A percentile compares a stretch with the other conserved stretches of the same genome.
Evolutionary conservation across 495 filamentous ascomycete genomes (phyloP).

Genomic region (Hyaloscypha variabilis): DNA sequence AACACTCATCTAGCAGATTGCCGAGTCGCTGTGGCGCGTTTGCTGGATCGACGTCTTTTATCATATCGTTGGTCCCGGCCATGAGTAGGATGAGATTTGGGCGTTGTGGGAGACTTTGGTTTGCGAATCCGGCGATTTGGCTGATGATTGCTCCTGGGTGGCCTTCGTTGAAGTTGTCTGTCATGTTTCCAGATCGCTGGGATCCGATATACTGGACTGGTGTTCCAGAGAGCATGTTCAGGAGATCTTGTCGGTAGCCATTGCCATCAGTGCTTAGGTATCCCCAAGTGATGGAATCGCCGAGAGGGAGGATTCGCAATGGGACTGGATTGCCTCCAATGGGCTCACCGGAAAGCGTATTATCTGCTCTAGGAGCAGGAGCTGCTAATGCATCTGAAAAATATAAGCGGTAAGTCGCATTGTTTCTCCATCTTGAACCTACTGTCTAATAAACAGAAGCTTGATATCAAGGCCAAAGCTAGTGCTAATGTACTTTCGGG

Average conservation of each 20-base stretch:
- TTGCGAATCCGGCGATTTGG: slow-evolving; percentile 35
- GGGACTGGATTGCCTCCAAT: neutral
- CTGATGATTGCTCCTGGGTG: slow-evolving; percentile 31
- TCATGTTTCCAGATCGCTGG: slow-evolving; percentile 8
- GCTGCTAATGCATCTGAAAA: too few relatives aligned
- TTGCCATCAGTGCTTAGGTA: slow-evolving; percentile 51
- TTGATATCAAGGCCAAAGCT: too few relatives aligned
- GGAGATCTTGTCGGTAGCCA: slow-evolving; percentile 54
- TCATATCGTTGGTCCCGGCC: slow-evolving; percentile 37
- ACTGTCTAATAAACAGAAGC: too few relatives aligned
- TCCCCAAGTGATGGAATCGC: slow-evolving; percentile 59
- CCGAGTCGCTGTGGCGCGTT: slow-evolving; percentile 36
- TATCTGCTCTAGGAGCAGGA: too few relatives aligned
- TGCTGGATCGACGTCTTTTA: slow-evolving; percentile 34
- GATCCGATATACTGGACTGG: slow-evolving; percentile 34
- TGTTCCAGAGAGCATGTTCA: slow-evolving; percentile 38
- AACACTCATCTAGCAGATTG: slow-evolving; percentile 36
- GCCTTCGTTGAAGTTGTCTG: slow-evolving; percentile 15
- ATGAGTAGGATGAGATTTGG: slow-evolving; percentile 35
- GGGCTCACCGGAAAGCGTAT: too few relatives aligned
- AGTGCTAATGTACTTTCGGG: too few relatives aligned
- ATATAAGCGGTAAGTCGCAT: too few relatives aligned
- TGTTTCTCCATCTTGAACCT: too few relatives aligned
- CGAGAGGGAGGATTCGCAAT: slow-evolving; percentile 14
- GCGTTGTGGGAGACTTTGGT: slow-evolving; percentile 31